Base-by-base conservation (phyloP, 2,329 filamentous ascomycete species). In the Ophiostoma piceae region DNA sequence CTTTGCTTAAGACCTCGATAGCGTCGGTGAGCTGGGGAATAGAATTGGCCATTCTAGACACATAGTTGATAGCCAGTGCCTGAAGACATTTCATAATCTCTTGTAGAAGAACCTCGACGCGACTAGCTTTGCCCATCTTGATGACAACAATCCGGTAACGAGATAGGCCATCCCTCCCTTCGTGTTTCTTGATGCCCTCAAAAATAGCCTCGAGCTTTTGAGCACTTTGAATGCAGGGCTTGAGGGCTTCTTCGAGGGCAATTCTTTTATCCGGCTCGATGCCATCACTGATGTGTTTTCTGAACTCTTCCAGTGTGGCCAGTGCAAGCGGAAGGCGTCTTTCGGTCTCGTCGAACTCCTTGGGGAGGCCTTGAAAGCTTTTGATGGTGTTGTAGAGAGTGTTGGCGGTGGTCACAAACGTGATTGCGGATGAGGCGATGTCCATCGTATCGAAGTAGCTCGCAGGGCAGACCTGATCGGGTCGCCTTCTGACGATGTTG, bases 91-190 rank as follows among this genome's bases (percentile, higher is more conserved):
- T 57, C 51, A 57, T 57, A 6, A 57, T 57, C 9, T 26, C 51
- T 12, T 57, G 51, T 6, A 57, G 51, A 12, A 57, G 51, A 7
- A 57, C 51, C 51, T 57, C 51, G n/a, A 57, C 51, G 8, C n/a
- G 51, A n/a, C 51, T 57, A 7, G 51, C 51, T 26, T 57, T 57
- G n/a, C 51, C 51, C n/a, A 57, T 22, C 51, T 57, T 57, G n/a
- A 57, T 57, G 51, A 57, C 11, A 22, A 26, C n/a, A 26, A 57
- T 57, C n/a, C 51, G 51, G n/a, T 57, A 57, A 12, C 51, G 51
- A 6, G 51, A 57, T 8, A 57, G 12, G 22, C 51, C 51, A 26
- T 57, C 22, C 51, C 22, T 26, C 5, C 51, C n/a, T 22, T 12
- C 22, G 12, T 57, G 51, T 12, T 57, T 57, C 51, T 26, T 9